Evolutionary conservation across 225 moss, liverwort and hornwort genomes (phyloP).

Genomic region (Takakia lepidozioides): DNA sequence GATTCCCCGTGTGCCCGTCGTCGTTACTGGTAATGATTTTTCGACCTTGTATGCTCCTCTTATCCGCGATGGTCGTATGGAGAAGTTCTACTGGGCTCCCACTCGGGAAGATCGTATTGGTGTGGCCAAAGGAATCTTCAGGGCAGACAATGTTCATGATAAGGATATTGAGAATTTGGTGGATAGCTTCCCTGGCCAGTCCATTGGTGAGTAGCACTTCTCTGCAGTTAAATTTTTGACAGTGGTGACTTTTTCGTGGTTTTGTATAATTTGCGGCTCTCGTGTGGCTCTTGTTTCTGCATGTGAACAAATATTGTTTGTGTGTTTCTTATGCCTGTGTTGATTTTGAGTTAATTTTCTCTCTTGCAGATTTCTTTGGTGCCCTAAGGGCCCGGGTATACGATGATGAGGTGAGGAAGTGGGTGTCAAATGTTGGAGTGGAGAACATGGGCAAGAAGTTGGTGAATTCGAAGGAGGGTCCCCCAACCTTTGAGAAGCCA

Average conservation of each 20-base stretch:
- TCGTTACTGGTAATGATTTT: constrained; percentile 93
- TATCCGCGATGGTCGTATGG: constrained; percentile 97
- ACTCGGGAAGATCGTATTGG: constrained; percentile 91
- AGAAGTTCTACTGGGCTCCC: constrained; percentile 99
- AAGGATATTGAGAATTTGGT: constrained; percentile 44
- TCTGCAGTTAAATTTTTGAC: neutral
- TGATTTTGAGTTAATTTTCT: no score
- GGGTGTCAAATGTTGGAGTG: constrained; percentile 41
- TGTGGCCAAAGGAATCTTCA: constrained; percentile 80
- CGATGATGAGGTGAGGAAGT: constrained; percentile 87
- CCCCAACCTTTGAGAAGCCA: constrained; percentile 61
- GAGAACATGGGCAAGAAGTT: constrained; percentile 74
- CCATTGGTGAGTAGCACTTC: constrained; percentile 49
- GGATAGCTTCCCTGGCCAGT: constrained; percentile 86
- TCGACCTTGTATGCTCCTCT: constrained; percentile 88
- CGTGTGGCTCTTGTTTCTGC: no score
- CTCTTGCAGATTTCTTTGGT: constrained; percentile 80
- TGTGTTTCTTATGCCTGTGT: no score
- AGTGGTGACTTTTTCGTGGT: no score
- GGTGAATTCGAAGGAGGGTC: constrained; percentile 67
- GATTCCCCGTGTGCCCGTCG: constrained; percentile 74
- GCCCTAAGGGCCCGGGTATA: constrained; percentile 95
- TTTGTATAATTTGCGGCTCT: no score
- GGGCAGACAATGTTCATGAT: constrained; percentile 39
- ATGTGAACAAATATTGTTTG: no score